Evolutionary conservation across 2,329 filamentous ascomycete genomes (phyloP).

Genomic region (Fusarium sp.): DNA sequence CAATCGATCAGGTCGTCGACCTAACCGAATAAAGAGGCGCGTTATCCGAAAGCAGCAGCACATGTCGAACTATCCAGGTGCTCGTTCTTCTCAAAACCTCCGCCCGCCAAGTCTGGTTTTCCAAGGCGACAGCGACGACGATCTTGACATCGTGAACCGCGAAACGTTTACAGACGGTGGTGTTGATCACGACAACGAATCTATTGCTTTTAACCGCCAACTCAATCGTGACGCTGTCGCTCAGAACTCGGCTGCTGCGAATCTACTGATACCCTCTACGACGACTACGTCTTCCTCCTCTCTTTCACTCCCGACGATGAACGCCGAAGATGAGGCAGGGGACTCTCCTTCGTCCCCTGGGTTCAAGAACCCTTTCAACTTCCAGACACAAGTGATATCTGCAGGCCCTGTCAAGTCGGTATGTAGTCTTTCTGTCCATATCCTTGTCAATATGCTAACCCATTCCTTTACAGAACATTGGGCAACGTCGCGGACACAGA

Average conservation of each 20-base stretch:
- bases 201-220: conserved; percentile 20
- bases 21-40: conserved; percentile 28
- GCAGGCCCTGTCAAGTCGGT: conserved; percentile 83
- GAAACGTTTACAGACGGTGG: conserved; percentile 17
- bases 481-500: conserved; percentile 92
- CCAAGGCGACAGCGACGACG: conserved; percentile 38
- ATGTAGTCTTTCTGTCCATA: conserved; percentile 47
- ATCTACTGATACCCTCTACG: conserved; percentile 31
- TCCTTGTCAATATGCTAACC: conserved; percentile 9
- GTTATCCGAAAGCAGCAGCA: conserved; percentile 36
- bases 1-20: conserved; percentile 11
- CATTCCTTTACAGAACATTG: conserved; percentile 73
- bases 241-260: conserved; percentile 33
- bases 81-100: conserved; percentile 37
- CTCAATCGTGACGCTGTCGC: conserved; percentile 31
- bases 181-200: conserved; percentile 14
- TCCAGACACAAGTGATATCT: conserved; percentile 83
- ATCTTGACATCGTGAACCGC: conserved; percentile 9
- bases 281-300: conserved; percentile 28
- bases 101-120: conserved; percentile 44
- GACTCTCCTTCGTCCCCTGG: conserved; percentile 40
- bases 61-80: conserved; percentile 40
- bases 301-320: conserved; percentile 34
- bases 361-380: conserved; percentile 85
- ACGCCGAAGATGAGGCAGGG: conserved; percentile 20